Base-by-base conservation (phyloP, 2,329 filamentous ascomycete genomes). In the Exophiala alcalophila region DNA sequence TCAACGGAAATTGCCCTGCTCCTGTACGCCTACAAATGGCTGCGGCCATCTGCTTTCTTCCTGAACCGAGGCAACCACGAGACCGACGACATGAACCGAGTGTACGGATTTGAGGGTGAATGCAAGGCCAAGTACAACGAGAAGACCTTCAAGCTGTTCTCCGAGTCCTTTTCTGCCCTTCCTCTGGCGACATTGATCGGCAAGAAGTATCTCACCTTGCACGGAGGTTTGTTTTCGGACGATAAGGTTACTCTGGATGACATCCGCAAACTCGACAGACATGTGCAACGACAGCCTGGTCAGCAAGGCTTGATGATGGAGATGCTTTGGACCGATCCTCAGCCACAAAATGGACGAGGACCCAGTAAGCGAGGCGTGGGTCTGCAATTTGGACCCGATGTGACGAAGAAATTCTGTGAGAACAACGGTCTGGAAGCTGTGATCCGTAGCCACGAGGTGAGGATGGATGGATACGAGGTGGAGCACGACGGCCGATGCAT, bases 241-340 rank as follows among this genome's bases (percentile, higher is more conserved):
- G 92, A 98, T 67, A 92, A 86, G 56, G 77, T 91, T 52, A 90
- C 86, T 1, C 71, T 98, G 38, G 87, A 97, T 55, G 91, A 98
- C 61, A 94, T 98, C 56, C 81, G 92, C 55, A 94, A 94, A 69
- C 73, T 97, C 44, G 83, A 97, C 67, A 77, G 91, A 54, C 90
- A 96, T 69, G 81, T 79, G 63, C 92, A 97, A 68, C 78, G 87
- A 49, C 91, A 97, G 60, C 91, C 92, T 2, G 92, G 92, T 21
- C 92, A 98, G 65, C 72, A 85, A 34, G 92, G 92, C 10, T 71
- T 98, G 58, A 98, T 98, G 92, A 98, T 98, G 92, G 92, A 98
- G 69, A 98, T 98, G 92, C 78, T 98, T 32, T 98, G 92, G 92
- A 97, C 92, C 1, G 92, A 98, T 62, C 92, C 92, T 2, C 92